Evolutionary conservation across 2,329 filamentous ascomycete genomes (phyloP).

Genomic region (Pyrenochaeta sp.): DNA sequence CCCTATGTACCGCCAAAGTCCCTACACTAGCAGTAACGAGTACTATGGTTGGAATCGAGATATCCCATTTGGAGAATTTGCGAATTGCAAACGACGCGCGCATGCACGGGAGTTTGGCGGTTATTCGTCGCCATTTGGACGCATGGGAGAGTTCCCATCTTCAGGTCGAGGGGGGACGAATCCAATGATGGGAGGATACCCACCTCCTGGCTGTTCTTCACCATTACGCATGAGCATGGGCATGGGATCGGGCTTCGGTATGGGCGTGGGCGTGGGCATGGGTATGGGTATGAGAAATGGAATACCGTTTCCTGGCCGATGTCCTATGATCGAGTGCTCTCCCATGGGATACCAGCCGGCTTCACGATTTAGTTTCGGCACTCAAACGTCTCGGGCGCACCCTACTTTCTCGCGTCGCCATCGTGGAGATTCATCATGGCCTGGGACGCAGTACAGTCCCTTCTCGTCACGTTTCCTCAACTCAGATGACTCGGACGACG

Average conservation of each 20-base stretch:
- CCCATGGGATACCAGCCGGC: constrained; percentile 1
- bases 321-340: not conserved
- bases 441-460: not conserved
- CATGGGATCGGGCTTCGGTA: constrained; percentile 3
- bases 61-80: not conserved
- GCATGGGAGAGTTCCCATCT: constrained; percentile 1
- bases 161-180: not conserved
- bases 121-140: constrained; percentile 1
- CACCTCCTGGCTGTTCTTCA: not conserved
- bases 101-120: not conserved
- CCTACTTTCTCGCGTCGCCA: constrained; percentile 6
- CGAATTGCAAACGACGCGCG: constrained; percentile 1
- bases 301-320: not conserved
- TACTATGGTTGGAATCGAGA: not conserved
- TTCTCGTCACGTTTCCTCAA: constrained; percentile 5
- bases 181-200: constrained; percentile 9
- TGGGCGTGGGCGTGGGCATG: constrained; percentile 3
- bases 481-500: constrained; percentile 16
- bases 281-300: not conserved
- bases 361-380: constrained; percentile 3
- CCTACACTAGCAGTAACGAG: not conserved
- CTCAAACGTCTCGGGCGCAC: not conserved
- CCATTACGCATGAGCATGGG: constrained; percentile 5
- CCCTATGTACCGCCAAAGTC: not conserved
- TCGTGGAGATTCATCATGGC: constrained; percentile 10